Percentiles rank a stretch among this genome's conserved stretches.
Evolutionary conservation across 2,329 filamentous ascomycete genomes (phyloP).

Genomic region (Leptographium flavum): DNA sequence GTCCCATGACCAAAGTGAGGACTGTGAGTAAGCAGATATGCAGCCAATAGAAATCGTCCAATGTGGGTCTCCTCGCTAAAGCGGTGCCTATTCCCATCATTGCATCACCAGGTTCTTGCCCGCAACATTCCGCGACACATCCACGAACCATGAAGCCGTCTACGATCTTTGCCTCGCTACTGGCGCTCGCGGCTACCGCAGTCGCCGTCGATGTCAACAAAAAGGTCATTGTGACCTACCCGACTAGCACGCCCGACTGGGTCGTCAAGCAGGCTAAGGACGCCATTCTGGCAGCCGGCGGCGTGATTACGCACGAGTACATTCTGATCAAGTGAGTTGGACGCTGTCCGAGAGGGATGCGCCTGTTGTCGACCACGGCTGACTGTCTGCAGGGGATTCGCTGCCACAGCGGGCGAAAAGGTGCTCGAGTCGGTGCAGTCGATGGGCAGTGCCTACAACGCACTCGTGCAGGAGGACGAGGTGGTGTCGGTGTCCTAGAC

Average conservation of each 20-base stretch:
- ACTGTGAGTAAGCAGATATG: too few species aligned
- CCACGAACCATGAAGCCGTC: constrained; percentile 46
- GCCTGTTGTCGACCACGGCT: neutral
- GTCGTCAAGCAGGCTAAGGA: constrained; percentile 59
- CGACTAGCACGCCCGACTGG: constrained; percentile 49
- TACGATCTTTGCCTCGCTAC: constrained; percentile 35
- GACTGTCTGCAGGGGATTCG: constrained; percentile 53
- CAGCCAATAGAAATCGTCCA: too few species aligned
- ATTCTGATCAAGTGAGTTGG: constrained; percentile 46
- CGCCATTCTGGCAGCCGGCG: constrained; percentile 54
- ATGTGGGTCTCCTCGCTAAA: too few species aligned
- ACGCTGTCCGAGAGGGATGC: neutral
- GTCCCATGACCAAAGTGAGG: too few species aligned
- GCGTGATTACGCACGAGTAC: constrained; percentile 68
- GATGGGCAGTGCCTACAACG: constrained; percentile 43
- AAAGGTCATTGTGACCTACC: constrained; percentile 67
- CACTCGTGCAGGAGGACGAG: constrained; percentile 64
- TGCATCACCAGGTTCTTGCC: neutral
- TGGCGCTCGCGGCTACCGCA: constrained; percentile 43
- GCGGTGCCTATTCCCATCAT: neutral
- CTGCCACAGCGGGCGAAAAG: constrained; percentile 56
- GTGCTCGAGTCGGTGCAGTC: constrained; percentile 53
- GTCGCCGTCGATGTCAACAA: constrained; percentile 53
- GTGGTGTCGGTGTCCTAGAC: constrained; percentile 34
- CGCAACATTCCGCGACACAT: neutral